Base-by-base conservation (phyloP, 345 rosid species). In the Mercurialis annua region DNA sequence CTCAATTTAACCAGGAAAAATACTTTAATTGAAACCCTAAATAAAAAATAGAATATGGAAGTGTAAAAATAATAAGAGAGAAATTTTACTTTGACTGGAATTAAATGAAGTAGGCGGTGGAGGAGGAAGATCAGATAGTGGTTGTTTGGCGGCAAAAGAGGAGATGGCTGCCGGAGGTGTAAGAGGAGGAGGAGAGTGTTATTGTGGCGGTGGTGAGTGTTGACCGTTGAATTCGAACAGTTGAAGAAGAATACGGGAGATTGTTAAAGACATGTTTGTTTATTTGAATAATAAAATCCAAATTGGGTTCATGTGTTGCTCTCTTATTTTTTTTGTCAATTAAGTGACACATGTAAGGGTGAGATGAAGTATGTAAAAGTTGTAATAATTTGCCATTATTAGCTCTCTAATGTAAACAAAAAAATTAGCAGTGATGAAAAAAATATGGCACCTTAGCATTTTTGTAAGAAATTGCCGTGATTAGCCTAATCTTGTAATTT, bases 11-110 rank as follows among this genome's bases (percentile, higher is more conserved):
- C 5, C 40, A 3, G 4, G 5, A 3, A 34, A 34, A 4, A 34
- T 3, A 34, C 40, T 3, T 34, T 3, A 3, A 34, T 4, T 34
- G 9, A 20, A 54, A 27, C 67, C 40, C 62, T 40, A 16, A 48
- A 66, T 16, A 16, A 1, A 1, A 14, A 27, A 44, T 60, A 51
- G 17, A 40, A 33, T 21, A 5, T 42, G 27, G 21, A 63, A 20
- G 38, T 21, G n/a, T n/a, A n/a, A 56, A 14, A 38, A 53, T 27
- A 49, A 50, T 57, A n/a, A n/a, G n/a, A 74, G 29, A 54, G 62
- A 70, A 66, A 56, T 64, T 24, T 81, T 86, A 92, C 98, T 89
- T 84, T 93, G 87, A 77, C 86, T 81, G 42, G 98, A 96, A 76
- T 92, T 90, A 75, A 92, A 89, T 2, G 77, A 74, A 61, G 81